Percentiles rank a stretch among this genome's conserved stretches.
Evolutionary conservation across 2,329 filamentous ascomycete genomes (phyloP).

Genomic region (Botryosphaeria dothidea): DNA sequence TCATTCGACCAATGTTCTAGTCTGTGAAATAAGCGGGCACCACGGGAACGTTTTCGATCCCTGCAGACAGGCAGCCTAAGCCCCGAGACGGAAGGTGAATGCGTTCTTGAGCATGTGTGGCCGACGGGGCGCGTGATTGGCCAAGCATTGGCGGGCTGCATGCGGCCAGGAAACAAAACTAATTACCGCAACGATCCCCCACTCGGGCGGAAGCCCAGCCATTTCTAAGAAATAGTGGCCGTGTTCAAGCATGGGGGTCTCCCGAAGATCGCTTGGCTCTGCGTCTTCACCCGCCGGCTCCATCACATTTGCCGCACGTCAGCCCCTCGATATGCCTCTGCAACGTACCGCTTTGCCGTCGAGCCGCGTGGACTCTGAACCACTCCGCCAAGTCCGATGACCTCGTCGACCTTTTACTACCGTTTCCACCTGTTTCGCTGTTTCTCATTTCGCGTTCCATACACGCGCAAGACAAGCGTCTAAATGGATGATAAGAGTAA

Average conservation of each 20-base stretch:
- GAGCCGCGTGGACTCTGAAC: background rate
- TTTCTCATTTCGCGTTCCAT: too few species aligned
- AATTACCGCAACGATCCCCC: background rate
- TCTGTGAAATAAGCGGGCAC: background rate
- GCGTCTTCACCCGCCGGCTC: background rate
- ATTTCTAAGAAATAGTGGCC: background rate
- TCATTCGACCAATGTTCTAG: background rate
- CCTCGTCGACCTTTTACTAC: too few species aligned
- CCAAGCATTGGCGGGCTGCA: background rate
- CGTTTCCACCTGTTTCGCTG: too few species aligned
- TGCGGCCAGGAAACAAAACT: background rate
- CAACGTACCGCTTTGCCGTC: background rate
- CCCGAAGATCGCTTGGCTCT: background rate
- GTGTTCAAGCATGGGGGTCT: background rate
- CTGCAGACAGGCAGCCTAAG: background rate
- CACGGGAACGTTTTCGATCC: background rate
- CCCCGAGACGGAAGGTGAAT: background rate
- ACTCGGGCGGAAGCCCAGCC: background rate
- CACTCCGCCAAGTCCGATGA: too few species aligned
- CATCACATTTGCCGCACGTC: background rate
- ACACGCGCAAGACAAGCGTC: background rate
- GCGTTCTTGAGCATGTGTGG: background rate
- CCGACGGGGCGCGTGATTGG: background rate
- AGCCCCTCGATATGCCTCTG: background rate
- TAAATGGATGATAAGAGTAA: background rate